Conservation (phyloP, 441 rosid genomes). For the Bruguiera hainesii region DNA sequence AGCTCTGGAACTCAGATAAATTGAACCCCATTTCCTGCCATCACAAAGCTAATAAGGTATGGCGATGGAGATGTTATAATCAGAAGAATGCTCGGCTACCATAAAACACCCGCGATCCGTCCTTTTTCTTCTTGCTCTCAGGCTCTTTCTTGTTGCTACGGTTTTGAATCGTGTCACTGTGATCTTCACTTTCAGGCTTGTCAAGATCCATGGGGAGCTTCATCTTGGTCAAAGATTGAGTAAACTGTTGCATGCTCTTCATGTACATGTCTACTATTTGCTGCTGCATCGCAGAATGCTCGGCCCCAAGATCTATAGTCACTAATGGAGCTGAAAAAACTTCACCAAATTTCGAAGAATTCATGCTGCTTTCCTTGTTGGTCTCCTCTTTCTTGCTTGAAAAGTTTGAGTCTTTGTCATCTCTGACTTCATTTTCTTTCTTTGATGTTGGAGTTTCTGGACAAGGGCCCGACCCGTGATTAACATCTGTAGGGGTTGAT, state of each 20-base stretch:
- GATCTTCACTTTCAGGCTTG: conserved; percentile 34
- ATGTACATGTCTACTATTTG: conserved; percentile 93
- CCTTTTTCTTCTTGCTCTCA: conserved; percentile 59
- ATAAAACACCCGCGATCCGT: conserved; percentile 78
- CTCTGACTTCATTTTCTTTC: conserved; percentile 32
- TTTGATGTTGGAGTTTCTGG: conserved; percentile 69
- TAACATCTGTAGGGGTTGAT: conserved; percentile 27
- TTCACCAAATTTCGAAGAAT: conserved; percentile 26
- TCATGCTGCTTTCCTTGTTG: conserved; percentile 22
- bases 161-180: conserved; percentile 36
- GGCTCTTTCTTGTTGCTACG: conserved; percentile 31
- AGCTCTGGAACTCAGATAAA: not conserved
- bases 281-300: conserved; percentile 82
- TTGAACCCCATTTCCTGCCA: conserved; percentile 10
- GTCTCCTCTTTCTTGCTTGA: conserved; percentile 26
- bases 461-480: conserved; percentile 28
- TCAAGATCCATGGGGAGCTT: conserved; percentile 85
- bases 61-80: conserved; percentile 5
- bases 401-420: conserved; percentile 23
- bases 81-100: conserved; percentile 97
- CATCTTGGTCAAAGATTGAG: conserved; percentile 85
- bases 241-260: conserved; percentile 93
- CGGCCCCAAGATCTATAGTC: conserved; percentile 50
- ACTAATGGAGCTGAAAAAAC: conserved; percentile 45
- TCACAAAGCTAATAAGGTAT: not conserved